A percentile compares a stretch with the other conserved stretches of the same genome.
phyloP scores from a whole-genome alignment of 805 yeast genomes.

The Starmerella stigmatis region DNA sequence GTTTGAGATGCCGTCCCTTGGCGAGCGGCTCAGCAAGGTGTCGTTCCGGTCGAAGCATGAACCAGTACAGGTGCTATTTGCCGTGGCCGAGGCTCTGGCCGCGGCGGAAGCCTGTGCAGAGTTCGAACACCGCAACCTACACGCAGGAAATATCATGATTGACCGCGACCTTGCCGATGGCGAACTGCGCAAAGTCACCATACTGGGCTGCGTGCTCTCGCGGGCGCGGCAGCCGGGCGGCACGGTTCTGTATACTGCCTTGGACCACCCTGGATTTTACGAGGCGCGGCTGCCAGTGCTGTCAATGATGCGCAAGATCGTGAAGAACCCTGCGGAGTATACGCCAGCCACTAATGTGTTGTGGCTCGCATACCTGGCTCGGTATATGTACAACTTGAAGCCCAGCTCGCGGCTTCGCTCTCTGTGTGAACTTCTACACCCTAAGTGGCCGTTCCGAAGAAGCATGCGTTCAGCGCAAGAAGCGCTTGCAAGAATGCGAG shows the following conservation, averaged over 20 bases:
- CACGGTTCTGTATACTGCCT: slow-evolving; percentile 38
- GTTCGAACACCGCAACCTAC: slow-evolving; percentile 65
- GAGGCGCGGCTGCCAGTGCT: slow-evolving; percentile 52
- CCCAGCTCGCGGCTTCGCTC: slow-evolving; percentile 14
- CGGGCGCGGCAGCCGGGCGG: slow-evolving; percentile 25
- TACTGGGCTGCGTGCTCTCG: slow-evolving; percentile 48
- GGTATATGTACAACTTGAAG: slow-evolving; percentile 32
- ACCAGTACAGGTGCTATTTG: slow-evolving; percentile 43
- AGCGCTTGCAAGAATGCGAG: slow-evolving; percentile 8
- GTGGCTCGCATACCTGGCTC: slow-evolving; percentile 57
- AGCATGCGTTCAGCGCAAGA: slow-evolving; percentile 17
- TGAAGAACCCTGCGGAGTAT: slow-evolving; percentile 37
- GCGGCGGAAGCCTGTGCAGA: slow-evolving; percentile 42
- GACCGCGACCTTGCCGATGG: slow-evolving; percentile 22
- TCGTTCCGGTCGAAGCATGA: slow-evolving; percentile 32
- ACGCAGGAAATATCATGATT: slow-evolving; percentile 53
- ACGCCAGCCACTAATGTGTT: slow-evolving; percentile 45
- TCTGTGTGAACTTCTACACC: slow-evolving; percentile 6
- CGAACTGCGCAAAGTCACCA: slow-evolving; percentile 43
- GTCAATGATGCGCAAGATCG: slow-evolving; percentile 37
- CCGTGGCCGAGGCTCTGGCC: slow-evolving; percentile 40
- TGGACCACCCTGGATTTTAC: slow-evolving; percentile 56
- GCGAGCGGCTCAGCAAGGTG: slow-evolving; percentile 39
- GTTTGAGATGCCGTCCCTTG: slow-evolving; percentile 30
- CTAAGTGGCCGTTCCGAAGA: slow-evolving; percentile 16